Base-by-base conservation (phyloP, 2,329 filamentous ascomycete genomes). In the Calonectria naviculata region DNA sequence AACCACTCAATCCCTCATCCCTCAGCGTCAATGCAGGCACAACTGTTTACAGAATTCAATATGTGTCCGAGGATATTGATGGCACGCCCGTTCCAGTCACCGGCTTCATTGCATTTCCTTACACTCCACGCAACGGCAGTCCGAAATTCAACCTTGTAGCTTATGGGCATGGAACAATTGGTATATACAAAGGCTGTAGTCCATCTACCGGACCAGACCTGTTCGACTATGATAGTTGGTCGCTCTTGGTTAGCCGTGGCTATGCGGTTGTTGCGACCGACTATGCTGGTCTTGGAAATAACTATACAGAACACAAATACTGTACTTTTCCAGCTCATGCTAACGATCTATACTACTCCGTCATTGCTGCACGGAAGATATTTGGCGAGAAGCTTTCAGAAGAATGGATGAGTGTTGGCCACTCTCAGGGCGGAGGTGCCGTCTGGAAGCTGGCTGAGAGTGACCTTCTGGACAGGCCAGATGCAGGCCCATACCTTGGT, bases 211-310 rank as follows among this genome's bases (percentile, higher is more conserved):
- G 46, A 5, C 67, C 67, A 6, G 36, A 6, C 26, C 38, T 73
- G 21, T 73, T 64, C 29, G 69, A 74, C 42, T 71, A 72, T 47
- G 12, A 21, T 24, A 72, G 67, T 17, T 75, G 73, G 73, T 42
- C 65, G 46, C 38, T 61, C 10, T 46, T 71, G 0, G 47, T 73
- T n/a, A n/a, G 60, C 15, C 54, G 49, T 26, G 73, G 69, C 5
- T 75, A 71, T 38, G 73, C 71, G 10, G 67, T 75, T 26, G 70
- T 78, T n/a, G 76, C 72, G 6, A 73, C 76, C 8, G 76, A 78
- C 61, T 78, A 38, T 41, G 54, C 54, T n/a, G 54, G 54, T 21
- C 31, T 58, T n/a, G 54, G 54, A 12, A 58, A 38, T n/a, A 58
- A 58, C 29, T 41, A 58, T 36, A 58, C 54, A n/a, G 29, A 19